Conservation (phyloP, 1,139 yeast species). For the Candida neerlandica region DNA sequence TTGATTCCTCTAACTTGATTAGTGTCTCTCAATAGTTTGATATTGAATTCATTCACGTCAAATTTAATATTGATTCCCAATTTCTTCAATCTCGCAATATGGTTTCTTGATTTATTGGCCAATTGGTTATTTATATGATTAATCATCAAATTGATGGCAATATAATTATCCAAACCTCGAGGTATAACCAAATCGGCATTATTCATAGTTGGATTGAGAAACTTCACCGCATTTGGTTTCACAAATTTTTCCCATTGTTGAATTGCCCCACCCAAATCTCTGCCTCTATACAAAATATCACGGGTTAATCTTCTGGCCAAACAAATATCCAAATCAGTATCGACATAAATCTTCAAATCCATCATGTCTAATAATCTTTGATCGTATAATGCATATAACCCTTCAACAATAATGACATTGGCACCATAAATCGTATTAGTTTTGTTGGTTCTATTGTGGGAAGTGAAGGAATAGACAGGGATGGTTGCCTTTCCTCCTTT, state of each 20-base stretch:
- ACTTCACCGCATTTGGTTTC: constrained; percentile 84
- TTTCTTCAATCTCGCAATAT: constrained; percentile 58
- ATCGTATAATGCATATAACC: constrained; percentile 82
- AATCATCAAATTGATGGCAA: constrained; percentile 79
- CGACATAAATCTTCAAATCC: constrained; percentile 89
- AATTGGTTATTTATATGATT: constrained; percentile 79
- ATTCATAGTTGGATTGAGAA: constrained; percentile 75
- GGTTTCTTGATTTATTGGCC: constrained; percentile 62
- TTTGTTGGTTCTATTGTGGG: constrained; percentile 73
- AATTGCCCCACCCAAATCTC: constrained; percentile 80
- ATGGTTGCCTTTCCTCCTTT: constrained; percentile 60
- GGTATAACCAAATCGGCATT: constrained; percentile 88
- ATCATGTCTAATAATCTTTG: constrained; percentile 68
- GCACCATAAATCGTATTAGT: constrained; percentile 88
- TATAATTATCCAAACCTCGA: constrained; percentile 78
- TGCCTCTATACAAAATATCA: constrained; percentile 82
- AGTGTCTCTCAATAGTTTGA: constrained; percentile 51
- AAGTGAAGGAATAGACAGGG: constrained; percentile 82
- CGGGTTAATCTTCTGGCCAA: constrained; percentile 83
- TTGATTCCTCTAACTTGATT: constrained; percentile 75
- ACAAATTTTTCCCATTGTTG: constrained; percentile 90
- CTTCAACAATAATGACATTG: constrained; percentile 88
- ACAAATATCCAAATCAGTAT: constrained; percentile 91
- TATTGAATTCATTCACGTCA: constrained; percentile 30
- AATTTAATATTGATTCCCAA: constrained; percentile 49